Evolutionary conservation across 2,329 filamentous ascomycete genomes (phyloP).

Genomic region (Epichloe amarillans): DNA sequence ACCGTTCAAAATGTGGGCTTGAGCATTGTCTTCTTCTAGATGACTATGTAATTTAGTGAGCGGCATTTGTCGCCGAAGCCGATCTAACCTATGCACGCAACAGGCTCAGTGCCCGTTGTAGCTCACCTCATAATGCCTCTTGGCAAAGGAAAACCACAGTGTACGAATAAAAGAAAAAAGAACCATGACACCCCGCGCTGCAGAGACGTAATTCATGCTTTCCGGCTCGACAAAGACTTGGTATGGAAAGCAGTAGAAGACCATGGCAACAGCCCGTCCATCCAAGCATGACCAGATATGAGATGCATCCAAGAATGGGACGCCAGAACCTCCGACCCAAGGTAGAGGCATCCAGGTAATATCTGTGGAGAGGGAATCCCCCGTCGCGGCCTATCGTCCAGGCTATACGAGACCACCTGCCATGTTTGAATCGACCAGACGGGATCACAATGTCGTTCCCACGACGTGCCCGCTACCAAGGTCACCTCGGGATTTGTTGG

Average conservation of each 20-base stretch:
- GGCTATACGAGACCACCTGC: slow-evolving; percentile 15
- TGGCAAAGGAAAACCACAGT: slow-evolving; percentile 13
- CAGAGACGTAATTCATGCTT: slow-evolving; percentile 16
- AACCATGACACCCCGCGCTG: slow-evolving; percentile 10
- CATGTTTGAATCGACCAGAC: slow-evolving; percentile 17
- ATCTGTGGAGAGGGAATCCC: no score
- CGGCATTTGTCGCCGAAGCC: not conserved
- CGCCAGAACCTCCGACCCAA: slow-evolving; percentile 16
- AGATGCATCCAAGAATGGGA: slow-evolving; percentile 11
- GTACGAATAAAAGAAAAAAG: slow-evolving; percentile 2
- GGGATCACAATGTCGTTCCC: slow-evolving; percentile 5
- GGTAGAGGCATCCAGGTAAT: slow-evolving; percentile 3
- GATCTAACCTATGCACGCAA: not conserved
- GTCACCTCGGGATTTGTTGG: not conserved
- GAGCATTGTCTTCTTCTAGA: no score
- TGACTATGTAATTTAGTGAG: no score
- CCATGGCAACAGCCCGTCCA: slow-evolving; percentile 12
- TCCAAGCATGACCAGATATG: slow-evolving; percentile 13
- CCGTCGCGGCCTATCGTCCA: no score
- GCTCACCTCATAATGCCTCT: slow-evolving; percentile 13
- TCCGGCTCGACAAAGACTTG: slow-evolving; percentile 10
- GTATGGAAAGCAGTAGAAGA: slow-evolving; percentile 17
- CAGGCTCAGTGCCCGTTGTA: slow-evolving; percentile 3
- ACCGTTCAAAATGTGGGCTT: no score
- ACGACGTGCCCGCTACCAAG: not conserved